Conservation (phyloP, 75 land plant genomes). For the Pinus taeda region DNA sequence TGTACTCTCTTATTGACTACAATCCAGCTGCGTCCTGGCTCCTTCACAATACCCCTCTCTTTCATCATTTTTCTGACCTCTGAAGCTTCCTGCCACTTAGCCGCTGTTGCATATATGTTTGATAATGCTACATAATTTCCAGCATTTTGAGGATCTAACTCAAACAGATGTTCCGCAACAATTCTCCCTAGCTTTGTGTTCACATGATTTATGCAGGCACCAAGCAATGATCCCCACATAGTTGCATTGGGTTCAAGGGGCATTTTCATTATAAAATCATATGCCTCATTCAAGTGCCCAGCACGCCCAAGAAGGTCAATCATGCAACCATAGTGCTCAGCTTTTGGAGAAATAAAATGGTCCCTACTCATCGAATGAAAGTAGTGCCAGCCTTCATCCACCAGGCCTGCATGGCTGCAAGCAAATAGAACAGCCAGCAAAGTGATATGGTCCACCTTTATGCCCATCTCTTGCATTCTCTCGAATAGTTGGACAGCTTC, state of each 20-base stretch:
- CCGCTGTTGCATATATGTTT: constrained; percentile 30
- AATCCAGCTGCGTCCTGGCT: constrained; percentile 25
- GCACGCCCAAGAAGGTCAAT: constrained; percentile 40
- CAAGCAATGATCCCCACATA: constrained; percentile 37
- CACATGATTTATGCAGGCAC: constrained; percentile 31
- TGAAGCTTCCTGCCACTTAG: constrained; percentile 29
- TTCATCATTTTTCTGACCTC: constrained; percentile 14
- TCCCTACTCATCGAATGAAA: constrained; percentile 25
- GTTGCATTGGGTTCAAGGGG: constrained; percentile 7
- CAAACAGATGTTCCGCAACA: constrained; percentile 29
- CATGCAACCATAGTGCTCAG: constrained; percentile 38
- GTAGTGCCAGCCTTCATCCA: constrained; percentile 26
- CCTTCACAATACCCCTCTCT: constrained; percentile 22
- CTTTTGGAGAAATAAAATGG: constrained; percentile 15
- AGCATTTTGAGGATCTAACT: constrained; percentile 25
- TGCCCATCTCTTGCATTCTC: constrained; percentile 18
- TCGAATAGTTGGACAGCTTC: constrained; percentile 25
- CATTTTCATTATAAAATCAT: constrained; percentile 8
- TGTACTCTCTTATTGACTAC: constrained; percentile 1
- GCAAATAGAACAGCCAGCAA: constrained; percentile 33
- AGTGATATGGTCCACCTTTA: constrained; percentile 23
- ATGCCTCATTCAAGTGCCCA: constrained; percentile 31
- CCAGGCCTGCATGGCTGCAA: constrained; percentile 45
- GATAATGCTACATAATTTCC: constrained; percentile 28
- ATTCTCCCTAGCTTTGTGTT: constrained; percentile 21